These are phyloP conservation scores for Pestalotiopsis sp. DNA, from an alignment of 2,329 filamentous ascomycete species.

Conservation along the genomic window DNA sequence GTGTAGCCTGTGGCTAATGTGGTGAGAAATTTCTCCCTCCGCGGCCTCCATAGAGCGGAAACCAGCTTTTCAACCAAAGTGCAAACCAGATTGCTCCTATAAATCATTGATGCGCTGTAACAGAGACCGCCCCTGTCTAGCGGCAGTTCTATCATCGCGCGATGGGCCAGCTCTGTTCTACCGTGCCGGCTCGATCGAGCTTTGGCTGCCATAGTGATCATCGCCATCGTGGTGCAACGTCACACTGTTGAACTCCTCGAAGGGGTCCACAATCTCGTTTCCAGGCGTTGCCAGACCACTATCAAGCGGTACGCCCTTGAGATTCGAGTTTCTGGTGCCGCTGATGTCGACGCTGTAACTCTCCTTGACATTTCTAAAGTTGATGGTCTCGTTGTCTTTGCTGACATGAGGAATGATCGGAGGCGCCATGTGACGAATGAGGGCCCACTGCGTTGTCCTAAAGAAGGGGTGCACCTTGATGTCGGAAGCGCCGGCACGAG, in stretches of 20 bases:
- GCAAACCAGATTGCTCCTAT: background rate
- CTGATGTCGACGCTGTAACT: conserved; percentile 90
- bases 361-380: conserved; percentile 98
- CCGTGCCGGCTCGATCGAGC: conserved; percentile 27
- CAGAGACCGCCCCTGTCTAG: background rate
- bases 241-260: conserved; percentile 98
- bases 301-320: conserved; percentile 84
- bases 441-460: conserved; percentile 91
- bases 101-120: too few species aligned
- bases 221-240: conserved; percentile 97
- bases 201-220: conserved; percentile 49
- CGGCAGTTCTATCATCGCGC: background rate
- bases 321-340: conserved; percentile 53
- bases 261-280: conserved; percentile 82
- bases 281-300: conserved; percentile 85
- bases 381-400: conserved; percentile 88
- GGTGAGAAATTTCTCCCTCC: background rate
- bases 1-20: background rate
- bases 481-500: conserved; percentile 92
- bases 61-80: background rate
- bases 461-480: conserved; percentile 98
- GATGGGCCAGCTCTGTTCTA: background rate
- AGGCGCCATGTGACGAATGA: conserved; percentile 96
- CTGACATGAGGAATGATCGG: conserved; percentile 94
- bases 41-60: background rate